These are phyloP conservation scores for Phytophthora podocarpi DNA, from an alignment of 352 stramenopile genomes.

Conservation along the genomic window DNA sequence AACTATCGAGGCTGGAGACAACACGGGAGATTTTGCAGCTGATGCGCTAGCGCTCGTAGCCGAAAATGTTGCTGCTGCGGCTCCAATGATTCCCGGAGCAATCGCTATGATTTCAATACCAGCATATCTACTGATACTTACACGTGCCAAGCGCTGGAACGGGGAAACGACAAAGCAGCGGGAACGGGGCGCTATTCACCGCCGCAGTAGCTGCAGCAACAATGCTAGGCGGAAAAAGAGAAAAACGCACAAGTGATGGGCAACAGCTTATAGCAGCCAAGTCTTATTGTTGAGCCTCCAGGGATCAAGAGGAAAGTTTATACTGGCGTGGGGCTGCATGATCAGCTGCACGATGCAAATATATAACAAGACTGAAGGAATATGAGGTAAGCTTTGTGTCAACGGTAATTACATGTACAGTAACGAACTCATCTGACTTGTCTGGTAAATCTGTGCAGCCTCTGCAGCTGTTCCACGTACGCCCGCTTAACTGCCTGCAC, in stretches of 20 bases:
- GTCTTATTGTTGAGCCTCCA: not conserved
- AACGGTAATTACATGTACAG: too few species aligned
- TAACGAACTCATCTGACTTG: too few species aligned
- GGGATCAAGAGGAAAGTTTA: not conserved
- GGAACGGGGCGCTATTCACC: conserved; percentile 28
- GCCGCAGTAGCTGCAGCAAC: conserved; percentile 20
- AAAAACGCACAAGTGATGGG: conserved; percentile 32
- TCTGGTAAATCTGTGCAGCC: too few species aligned
- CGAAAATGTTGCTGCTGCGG: conserved; percentile 18
- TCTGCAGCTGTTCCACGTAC: too few species aligned
- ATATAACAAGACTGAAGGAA: conserved; percentile 7
- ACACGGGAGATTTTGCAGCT: not conserved
- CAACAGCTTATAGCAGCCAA: not conserved
- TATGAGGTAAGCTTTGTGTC: too few species aligned
- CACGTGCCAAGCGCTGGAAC: conserved; percentile 35
- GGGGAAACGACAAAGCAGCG: conserved; percentile 23
- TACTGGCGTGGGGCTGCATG: not conserved
- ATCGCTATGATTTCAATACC: conserved; percentile 32
- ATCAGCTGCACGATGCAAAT: conserved; percentile 7
- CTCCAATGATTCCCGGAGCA: conserved; percentile 12
- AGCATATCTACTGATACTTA: conserved; percentile 32
- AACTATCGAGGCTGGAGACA: not conserved
- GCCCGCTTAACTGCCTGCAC: too few species aligned
- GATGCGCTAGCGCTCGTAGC: conserved; percentile 15
- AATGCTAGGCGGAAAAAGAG: conserved; percentile 28